Conservation (phyloP, 2,329 filamentous ascomycete genomes). For the Epichloe baconii region DNA sequence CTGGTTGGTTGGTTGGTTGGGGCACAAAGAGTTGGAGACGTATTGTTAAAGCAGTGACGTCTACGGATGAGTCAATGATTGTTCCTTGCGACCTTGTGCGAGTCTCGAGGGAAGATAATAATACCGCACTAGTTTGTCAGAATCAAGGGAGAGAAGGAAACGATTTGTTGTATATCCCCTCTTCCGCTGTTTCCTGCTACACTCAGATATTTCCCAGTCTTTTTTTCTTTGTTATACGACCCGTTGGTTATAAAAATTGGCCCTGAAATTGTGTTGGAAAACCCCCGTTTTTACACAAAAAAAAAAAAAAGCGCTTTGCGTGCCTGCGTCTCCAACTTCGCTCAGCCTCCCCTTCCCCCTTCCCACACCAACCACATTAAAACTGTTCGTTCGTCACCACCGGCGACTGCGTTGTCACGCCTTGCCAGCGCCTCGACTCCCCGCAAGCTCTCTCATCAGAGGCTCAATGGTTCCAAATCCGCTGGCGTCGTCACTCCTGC, state of each 20-base stretch:
- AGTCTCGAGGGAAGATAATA: neutral
- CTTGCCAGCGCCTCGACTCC: constrained; percentile 12
- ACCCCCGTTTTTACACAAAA: neutral
- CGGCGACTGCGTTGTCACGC: constrained; percentile 2
- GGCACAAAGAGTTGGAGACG: no score
- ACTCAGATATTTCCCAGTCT: no score
- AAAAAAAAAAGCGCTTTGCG: neutral
- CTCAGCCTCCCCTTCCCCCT: neutral
- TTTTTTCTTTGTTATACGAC: no score
- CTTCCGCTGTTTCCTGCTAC: no score
- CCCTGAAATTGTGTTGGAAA: no score
- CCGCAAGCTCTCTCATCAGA: constrained; percentile 30
- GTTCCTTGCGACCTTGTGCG: no score
- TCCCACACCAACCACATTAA: neutral
- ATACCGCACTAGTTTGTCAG: neutral
- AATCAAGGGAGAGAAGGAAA: neutral
- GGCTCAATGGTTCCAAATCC: constrained; percentile 30
- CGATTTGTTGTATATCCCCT: no score
- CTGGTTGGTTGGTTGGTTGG: no score
- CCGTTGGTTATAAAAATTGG: no score
- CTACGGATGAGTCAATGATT: no score
- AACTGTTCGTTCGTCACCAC: neutral
- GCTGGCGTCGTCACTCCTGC: constrained; percentile 17
- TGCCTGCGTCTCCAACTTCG: neutral
- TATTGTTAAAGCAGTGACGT: no score